Evolutionary conservation across 2,329 filamentous ascomycete species (phyloP).

Genomic region (Fusarium anguioides): DNA sequence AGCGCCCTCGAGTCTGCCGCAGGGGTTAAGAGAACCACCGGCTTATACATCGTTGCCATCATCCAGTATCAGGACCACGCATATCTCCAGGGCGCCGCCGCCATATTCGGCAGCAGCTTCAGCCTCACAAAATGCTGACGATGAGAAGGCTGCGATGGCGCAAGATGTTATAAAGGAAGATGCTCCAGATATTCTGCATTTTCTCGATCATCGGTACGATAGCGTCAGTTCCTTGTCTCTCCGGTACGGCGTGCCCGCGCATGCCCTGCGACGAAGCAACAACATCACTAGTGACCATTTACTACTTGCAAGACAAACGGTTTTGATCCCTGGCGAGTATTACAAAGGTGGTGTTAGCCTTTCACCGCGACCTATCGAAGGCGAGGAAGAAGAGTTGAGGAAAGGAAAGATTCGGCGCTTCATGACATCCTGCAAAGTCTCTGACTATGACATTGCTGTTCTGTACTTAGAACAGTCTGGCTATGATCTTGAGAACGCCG

Average conservation of each 20-base stretch:
- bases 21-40: conserved; percentile 75
- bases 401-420: conserved; percentile 79
- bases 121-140: conserved; percentile 2
- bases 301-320: conserved; percentile 73
- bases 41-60: conserved; percentile 63
- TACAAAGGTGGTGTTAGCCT: conserved; percentile 75
- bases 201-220: conserved; percentile 76
- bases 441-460: conserved; percentile 79
- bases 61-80: conserved; percentile 40
- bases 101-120: conserved; percentile 51
- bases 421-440: conserved; percentile 82
- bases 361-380: conserved; percentile 76
- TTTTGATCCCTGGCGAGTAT: conserved; percentile 77
- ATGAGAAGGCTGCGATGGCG: conserved; percentile 43
- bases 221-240: conserved; percentile 75
- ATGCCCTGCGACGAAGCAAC: conserved; percentile 73
- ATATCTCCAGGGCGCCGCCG: conserved; percentile 50
- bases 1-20: conserved; percentile 65
- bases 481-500: conserved; percentile 74
- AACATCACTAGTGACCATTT: conserved; percentile 78
- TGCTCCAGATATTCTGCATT: conserved; percentile 77
- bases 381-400: conserved; percentile 77
- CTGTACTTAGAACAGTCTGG: conserved; percentile 77
- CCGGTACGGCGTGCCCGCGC: conserved; percentile 74
- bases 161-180: conserved; percentile 49